These are phyloP conservation scores for Acanthamoeba castellanii DNA, from an alignment of 208 protist genomes.

Conservation along the genomic window DNA sequence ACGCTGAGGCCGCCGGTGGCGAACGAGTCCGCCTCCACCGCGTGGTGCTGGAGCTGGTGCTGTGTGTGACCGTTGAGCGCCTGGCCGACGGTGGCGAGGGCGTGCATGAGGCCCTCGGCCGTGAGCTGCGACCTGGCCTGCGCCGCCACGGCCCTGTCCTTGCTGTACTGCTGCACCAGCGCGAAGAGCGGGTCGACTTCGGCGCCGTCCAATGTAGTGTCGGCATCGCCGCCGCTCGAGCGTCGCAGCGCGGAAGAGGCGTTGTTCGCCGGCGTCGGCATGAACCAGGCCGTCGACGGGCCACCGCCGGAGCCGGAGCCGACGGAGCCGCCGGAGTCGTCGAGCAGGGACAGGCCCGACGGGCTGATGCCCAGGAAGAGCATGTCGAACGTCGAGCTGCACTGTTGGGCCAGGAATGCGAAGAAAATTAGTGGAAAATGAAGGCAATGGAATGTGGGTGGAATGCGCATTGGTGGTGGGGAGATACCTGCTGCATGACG, in stretches of 20 bases:
- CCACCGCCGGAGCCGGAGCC: no score
- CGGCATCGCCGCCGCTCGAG: no score
- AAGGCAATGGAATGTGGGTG: no score
- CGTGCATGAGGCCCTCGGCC: neutral
- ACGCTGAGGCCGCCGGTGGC: neutral
- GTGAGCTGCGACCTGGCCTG: neutral
- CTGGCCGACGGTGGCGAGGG: neutral
- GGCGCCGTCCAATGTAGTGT: neutral
- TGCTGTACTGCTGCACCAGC: neutral
- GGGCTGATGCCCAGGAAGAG: neutral
- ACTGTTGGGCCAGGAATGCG: neutral
- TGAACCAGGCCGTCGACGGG: neutral
- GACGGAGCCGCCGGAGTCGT: neutral
- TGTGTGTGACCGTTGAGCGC: neutral
- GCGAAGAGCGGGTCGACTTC: neutral
- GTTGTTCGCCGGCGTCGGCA: no score
- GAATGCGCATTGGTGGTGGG: no score
- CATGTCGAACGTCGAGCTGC: constrained; percentile 25
- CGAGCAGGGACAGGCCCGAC: neutral
- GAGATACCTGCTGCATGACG: neutral
- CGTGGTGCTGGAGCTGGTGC: neutral
- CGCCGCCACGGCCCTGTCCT: neutral
- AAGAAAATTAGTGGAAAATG: neutral
- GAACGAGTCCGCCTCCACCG: neutral
- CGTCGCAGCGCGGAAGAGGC: neutral